These are phyloP conservation scores for Eucalyptus marginata DNA, from an alignment of 345 rosid species.

Conservation along the genomic window DNA sequence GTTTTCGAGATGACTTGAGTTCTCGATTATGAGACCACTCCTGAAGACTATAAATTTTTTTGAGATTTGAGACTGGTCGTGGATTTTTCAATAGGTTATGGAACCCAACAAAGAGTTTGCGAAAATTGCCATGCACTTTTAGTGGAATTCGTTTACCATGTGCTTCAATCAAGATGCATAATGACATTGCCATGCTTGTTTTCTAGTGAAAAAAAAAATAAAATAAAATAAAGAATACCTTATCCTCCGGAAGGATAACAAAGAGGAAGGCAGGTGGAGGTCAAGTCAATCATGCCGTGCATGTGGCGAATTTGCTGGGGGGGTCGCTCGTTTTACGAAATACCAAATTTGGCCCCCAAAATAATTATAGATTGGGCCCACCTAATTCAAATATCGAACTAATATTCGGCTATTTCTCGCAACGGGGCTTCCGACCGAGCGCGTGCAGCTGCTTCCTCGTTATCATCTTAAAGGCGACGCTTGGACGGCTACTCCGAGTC, in stretches of 20 bases:
- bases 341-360: not conserved
- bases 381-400: not conserved
- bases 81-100: not conserved
- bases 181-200: not conserved
- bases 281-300: not conserved
- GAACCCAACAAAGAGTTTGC: not conserved
- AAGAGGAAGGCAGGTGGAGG: not conserved
- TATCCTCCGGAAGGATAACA: not conserved
- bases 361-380: not conserved
- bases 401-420: not conserved
- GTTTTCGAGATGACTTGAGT: not conserved
- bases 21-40: no score
- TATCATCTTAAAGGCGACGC: not conserved
- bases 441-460: not conserved
- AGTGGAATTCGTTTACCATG: not conserved
- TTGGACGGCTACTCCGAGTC: not conserved
- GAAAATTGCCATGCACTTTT: not conserved
- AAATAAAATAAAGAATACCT: rapidly evolving
- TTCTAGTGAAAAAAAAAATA: not conserved
- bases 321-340: not conserved
- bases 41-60: not conserved
- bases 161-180: not conserved
- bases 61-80: not conserved
- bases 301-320: not conserved
- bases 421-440: not conserved